Conservation (phyloP, 2,329 filamentous ascomycete species). For the Canariomyces notabilis region DNA sequence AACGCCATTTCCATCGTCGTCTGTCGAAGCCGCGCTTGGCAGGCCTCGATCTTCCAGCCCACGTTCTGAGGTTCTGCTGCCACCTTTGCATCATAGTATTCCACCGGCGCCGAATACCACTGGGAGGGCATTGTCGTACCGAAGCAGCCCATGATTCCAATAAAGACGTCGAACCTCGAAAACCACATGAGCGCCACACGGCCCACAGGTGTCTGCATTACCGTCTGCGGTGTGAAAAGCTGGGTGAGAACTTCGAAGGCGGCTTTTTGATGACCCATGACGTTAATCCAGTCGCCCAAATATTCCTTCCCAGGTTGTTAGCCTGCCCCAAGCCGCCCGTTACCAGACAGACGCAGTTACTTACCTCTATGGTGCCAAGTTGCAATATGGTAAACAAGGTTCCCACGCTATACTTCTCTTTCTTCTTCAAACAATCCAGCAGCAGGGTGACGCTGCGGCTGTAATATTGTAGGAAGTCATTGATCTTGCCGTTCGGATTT, state of each 20-base stretch:
- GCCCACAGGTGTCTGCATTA: constrained; percentile 64
- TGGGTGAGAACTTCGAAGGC: constrained; percentile 75
- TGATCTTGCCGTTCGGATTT: constrained; percentile 65
- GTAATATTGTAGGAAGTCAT: constrained; percentile 83
- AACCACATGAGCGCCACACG: constrained; percentile 85
- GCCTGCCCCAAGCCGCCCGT: neutral
- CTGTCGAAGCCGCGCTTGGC: constrained; percentile 61
- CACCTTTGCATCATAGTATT: constrained; percentile 58
- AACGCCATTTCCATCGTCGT: constrained; percentile 76
- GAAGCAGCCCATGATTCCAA: constrained; percentile 75
- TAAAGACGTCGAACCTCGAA: constrained; percentile 77
- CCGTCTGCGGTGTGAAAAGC: constrained; percentile 70
- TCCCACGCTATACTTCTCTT: constrained; percentile 64
- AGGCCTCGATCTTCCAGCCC: constrained; percentile 61
- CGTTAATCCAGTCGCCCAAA: constrained; percentile 89
- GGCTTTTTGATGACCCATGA: constrained; percentile 88
- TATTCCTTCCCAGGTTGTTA: constrained; percentile 61
- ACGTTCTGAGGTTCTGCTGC: constrained; percentile 57
- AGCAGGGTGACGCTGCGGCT: constrained; percentile 79
- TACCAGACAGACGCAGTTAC: constrained; percentile 13
- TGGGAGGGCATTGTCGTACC: constrained; percentile 67
- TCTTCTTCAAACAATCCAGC: constrained; percentile 63
- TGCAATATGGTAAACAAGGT: constrained; percentile 86
- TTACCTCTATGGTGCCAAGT: constrained; percentile 85
- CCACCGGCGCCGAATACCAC: constrained; percentile 67